Evolutionary conservation across 148 eudicot genomes (phyloP).

Genomic region (Rhododendron ovatum): DNA sequence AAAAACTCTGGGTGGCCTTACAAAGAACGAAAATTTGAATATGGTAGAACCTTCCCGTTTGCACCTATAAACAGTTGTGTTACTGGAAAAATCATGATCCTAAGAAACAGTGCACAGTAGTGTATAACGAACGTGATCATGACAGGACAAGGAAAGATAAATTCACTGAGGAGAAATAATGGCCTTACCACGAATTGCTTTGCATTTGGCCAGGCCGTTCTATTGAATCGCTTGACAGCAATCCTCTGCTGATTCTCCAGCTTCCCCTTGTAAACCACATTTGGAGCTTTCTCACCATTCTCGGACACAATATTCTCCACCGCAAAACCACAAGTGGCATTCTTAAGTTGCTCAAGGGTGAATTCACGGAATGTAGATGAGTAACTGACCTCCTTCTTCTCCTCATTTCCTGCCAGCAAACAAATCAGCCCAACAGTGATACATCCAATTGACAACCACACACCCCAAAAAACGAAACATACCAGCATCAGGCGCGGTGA

Average conservation of each 20-base stretch:
- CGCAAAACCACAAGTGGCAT: slow-evolving; percentile 65
- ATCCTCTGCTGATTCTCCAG: slow-evolving; percentile 59
- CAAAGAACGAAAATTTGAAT: background rate
- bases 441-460: background rate
- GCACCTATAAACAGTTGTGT: background rate
- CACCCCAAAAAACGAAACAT: background rate
- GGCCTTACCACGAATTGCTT: slow-evolving; percentile 51
- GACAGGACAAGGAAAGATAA: background rate
- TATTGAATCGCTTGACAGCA: slow-evolving; percentile 63
- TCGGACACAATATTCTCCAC: slow-evolving; percentile 67
- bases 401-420: slow-evolving; percentile 33
- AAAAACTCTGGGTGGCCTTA: background rate
- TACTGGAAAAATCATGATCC: background rate
- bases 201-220: slow-evolving; percentile 62
- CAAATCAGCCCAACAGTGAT: background rate
- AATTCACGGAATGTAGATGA: slow-evolving; percentile 47
- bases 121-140: background rate
- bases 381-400: slow-evolving; percentile 23
- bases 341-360: slow-evolving; percentile 55
- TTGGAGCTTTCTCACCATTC: slow-evolving; percentile 68
- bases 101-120: background rate
- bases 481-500: slow-evolving; percentile 48
- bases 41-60: background rate
- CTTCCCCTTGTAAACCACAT: slow-evolving; percentile 70
- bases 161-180: background rate